Evolutionary conservation across 768 basidiomycete species (phyloP).

Genomic region (Hydnum rufescens): DNA sequence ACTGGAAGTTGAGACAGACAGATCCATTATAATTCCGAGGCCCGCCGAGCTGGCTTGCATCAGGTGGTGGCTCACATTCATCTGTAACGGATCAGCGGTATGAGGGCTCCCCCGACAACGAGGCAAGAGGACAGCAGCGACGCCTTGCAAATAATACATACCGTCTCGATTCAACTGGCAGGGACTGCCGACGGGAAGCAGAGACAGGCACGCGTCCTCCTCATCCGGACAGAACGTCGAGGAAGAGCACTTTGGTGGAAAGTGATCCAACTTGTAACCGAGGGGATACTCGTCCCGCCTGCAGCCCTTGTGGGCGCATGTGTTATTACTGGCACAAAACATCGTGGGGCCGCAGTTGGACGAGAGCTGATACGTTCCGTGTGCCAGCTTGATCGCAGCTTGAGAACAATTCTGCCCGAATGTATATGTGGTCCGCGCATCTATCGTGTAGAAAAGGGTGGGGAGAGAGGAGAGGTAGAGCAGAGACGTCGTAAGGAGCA

Average conservation of each 20-base stretch:
- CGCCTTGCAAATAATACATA: constrained; percentile 17
- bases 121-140: not conserved
- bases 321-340: constrained; percentile 36
- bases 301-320: constrained; percentile 47
- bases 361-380: constrained; percentile 62
- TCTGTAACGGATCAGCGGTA: constrained; percentile 26
- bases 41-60: constrained; percentile 30
- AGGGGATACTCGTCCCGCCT: constrained; percentile 62
- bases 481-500: too few relatives aligned
- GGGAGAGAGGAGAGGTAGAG: too few relatives aligned
- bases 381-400: constrained; percentile 44
- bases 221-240: constrained; percentile 76
- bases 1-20: constrained; percentile 61
- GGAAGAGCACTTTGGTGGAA: constrained; percentile 41
- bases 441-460: too few relatives aligned
- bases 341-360: constrained; percentile 54
- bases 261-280: constrained; percentile 25
- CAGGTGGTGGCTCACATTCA: constrained; percentile 51
- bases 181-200: constrained; percentile 38
- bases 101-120: not conserved
- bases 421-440: too few relatives aligned
- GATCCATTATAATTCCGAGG: constrained; percentile 64
- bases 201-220: constrained; percentile 40
- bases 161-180: constrained; percentile 84
- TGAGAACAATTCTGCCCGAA: constrained; percentile 31